phyloP scores from a whole-genome alignment of 495 filamentous ascomycete genomes.

The Viridothelium virens region DNA sequence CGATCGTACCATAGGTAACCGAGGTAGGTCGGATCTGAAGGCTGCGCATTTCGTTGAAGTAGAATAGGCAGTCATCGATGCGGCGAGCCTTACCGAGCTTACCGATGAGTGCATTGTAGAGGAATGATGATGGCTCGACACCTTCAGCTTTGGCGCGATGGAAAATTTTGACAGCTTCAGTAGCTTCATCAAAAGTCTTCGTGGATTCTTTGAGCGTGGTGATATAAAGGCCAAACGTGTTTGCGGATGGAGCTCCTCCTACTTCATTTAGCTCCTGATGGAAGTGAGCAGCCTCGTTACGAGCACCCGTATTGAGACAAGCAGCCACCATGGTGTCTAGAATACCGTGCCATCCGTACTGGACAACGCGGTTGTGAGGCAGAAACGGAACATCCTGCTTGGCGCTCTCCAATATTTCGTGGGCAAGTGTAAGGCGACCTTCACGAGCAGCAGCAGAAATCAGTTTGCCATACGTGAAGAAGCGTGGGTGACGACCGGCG shows the following conservation, averaged over 20 bases:
- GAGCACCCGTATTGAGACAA: slow-evolving; percentile 75
- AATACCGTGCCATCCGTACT: slow-evolving; percentile 91
- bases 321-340: slow-evolving; percentile 94
- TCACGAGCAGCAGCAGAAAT: slow-evolving; percentile 83
- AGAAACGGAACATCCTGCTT: slow-evolving; percentile 77
- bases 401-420: slow-evolving; percentile 82
- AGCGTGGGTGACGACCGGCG: slow-evolving; percentile 81
- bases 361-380: slow-evolving; percentile 70
- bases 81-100: slow-evolving; percentile 96
- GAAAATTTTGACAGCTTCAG: slow-evolving; percentile 95
- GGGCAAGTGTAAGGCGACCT: slow-evolving; percentile 65
- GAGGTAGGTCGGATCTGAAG: slow-evolving; percentile 91
- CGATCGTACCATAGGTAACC: slow-evolving; percentile 95
- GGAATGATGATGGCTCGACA: slow-evolving; percentile 89
- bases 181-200: slow-evolving; percentile 95
- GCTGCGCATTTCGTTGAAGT: slow-evolving; percentile 94
- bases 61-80: slow-evolving; percentile 95
- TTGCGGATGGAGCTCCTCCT: slow-evolving; percentile 84
- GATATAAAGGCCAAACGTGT: slow-evolving; percentile 97
- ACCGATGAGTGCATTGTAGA: slow-evolving; percentile 97
- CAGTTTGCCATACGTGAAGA: slow-evolving; percentile 92
- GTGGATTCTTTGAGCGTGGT: slow-evolving; percentile 93
- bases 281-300: slow-evolving; percentile 68
- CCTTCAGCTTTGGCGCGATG: slow-evolving; percentile 86
- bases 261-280: slow-evolving; percentile 84